These are phyloP conservation scores for Lyophyllum semitale DNA, from an alignment of 768 basidiomycete species.

Conservation along the genomic window DNA sequence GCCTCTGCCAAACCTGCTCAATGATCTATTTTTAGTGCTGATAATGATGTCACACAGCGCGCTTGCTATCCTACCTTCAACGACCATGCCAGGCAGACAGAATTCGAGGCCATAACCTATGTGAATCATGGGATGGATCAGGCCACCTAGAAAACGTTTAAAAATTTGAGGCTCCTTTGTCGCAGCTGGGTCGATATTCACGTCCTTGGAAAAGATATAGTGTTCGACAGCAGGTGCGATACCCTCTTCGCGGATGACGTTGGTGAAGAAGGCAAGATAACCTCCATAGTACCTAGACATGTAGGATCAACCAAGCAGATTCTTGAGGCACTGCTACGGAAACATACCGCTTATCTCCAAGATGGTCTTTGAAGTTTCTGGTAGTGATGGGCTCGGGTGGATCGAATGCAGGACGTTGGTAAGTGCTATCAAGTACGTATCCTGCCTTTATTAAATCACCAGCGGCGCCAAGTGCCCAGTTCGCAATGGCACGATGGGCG, in stretches of 20 bases:
- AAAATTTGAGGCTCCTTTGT: conserved; percentile 41
- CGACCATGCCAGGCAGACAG: conserved; percentile 54
- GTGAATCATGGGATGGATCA: conserved; percentile 71
- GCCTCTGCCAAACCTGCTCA: conserved; percentile 55
- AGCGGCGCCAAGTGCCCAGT: conserved; percentile 31
- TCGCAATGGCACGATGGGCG: conserved; percentile 29
- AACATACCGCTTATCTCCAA: conserved; percentile 57
- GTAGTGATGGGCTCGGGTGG: conserved; percentile 47
- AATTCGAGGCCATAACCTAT: conserved; percentile 68
- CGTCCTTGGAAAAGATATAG: conserved; percentile 53
- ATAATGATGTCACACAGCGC: background rate
- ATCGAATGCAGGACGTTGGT: conserved; percentile 37
- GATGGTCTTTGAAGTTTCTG: conserved; percentile 52
- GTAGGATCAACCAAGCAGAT: background rate
- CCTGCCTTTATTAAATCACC: conserved; percentile 35
- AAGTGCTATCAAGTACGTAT: conserved; percentile 33
- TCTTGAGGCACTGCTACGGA: background rate
- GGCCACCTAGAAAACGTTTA: conserved; percentile 54
- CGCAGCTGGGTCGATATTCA: conserved; percentile 38
- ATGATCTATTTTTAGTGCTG: background rate
- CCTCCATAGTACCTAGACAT: conserved; percentile 49
- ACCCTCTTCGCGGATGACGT: conserved; percentile 39
- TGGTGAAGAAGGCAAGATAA: conserved; percentile 54
- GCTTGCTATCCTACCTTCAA: conserved; percentile 58
- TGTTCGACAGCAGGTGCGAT: conserved; percentile 47